Conservation (phyloP, 176 grass and related monocot species). For the Eleusine coracana region DNA sequence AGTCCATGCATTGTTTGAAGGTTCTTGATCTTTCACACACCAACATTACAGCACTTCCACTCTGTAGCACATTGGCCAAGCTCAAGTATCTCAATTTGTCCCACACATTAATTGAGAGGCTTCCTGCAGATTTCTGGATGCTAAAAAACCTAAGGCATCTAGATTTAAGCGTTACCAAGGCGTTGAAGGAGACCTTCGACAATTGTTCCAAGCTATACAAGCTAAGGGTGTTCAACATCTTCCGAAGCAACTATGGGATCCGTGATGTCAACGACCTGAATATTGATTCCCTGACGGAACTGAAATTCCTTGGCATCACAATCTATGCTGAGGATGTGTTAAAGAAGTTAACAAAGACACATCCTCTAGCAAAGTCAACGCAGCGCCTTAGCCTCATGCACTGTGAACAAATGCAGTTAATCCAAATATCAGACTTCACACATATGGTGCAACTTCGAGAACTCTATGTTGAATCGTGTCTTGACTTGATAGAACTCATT, state of each 20-base stretch:
- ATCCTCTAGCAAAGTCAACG: constrained; percentile 68
- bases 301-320: constrained; percentile 61
- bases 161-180: constrained; percentile 55
- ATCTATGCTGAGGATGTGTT: constrained; percentile 65
- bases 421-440: constrained; percentile 53
- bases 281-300: constrained; percentile 44
- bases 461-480: constrained; percentile 61
- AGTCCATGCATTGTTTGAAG: constrained; percentile 51
- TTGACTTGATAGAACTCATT: constrained; percentile 49
- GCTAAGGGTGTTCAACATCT: constrained; percentile 65
- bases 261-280: constrained; percentile 53
- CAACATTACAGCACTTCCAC: constrained; percentile 49
- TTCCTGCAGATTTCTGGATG: constrained; percentile 52
- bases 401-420: constrained; percentile 47
- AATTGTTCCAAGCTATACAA: constrained; percentile 60
- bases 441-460: constrained; percentile 61
- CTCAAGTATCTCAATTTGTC: constrained; percentile 61
- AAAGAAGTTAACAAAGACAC: constrained; percentile 52
- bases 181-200: constrained; percentile 43
- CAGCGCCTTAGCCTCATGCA: constrained; percentile 49
- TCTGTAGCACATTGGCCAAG: constrained; percentile 40
- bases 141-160: constrained; percentile 57
- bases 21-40: constrained; percentile 76
- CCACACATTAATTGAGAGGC: constrained; percentile 48
- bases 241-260: constrained; percentile 62